Conservation (phyloP, 805 yeast genomes). For the Saccharomycopsis synnaedendra region DNA sequence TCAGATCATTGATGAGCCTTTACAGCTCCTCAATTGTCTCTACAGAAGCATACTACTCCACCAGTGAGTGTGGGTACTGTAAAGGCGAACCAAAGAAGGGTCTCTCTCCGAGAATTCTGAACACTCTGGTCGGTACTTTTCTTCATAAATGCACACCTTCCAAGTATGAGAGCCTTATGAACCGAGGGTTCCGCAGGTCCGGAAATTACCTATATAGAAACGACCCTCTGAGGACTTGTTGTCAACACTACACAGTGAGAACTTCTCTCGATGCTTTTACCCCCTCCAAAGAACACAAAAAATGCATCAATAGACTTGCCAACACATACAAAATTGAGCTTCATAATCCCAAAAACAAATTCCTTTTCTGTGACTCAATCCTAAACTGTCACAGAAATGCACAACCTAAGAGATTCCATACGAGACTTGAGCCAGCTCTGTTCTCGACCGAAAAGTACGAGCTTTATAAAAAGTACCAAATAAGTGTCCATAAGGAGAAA, state of each 20-base stretch:
- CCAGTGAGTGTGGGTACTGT: constrained; percentile 12
- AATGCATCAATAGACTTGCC: constrained; percentile 50
- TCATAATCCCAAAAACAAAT: constrained; percentile 11
- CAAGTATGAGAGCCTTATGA: constrained; percentile 54
- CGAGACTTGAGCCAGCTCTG: constrained; percentile 41
- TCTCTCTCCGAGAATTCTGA: neutral
- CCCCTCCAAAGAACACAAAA: constrained; percentile 55
- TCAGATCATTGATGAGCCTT: no score
- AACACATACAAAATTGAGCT: constrained; percentile 23
- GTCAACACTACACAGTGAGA: constrained; percentile 70
- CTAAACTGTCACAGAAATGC: constrained; percentile 13
- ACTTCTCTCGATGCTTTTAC: constrained; percentile 34
- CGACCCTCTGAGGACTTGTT: constrained; percentile 63
- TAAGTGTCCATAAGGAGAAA: constrained; percentile 53
- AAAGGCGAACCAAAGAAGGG: constrained; percentile 1
- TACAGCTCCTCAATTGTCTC: neutral
- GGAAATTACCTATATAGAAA: constrained; percentile 58
- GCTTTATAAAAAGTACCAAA: constrained; percentile 60
- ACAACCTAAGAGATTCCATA: constrained; percentile 21
- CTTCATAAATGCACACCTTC: constrained; percentile 14
- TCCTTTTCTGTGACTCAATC: constrained; percentile 8
- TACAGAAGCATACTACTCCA: constrained; percentile 1
- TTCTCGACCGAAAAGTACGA: constrained; percentile 49
- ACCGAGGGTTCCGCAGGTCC: constrained; percentile 70
- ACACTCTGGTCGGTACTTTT: constrained; percentile 6